phyloP scores from a whole-genome alignment of 495 filamentous ascomycete genomes.

The Lophiostoma macrostomum region DNA sequence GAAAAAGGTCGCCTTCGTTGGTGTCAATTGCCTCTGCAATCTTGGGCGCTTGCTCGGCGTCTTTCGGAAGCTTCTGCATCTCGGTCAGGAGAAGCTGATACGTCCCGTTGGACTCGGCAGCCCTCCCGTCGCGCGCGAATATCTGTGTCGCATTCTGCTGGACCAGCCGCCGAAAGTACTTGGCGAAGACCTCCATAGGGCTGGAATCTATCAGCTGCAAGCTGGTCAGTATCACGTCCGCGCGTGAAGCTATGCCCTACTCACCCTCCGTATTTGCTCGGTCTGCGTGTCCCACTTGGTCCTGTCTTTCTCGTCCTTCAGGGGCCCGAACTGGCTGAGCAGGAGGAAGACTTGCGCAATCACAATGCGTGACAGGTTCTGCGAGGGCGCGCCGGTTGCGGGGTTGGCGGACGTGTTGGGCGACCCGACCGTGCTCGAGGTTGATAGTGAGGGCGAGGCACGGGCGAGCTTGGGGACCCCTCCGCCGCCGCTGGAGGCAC shows the following conservation, averaged over 20 bases:
- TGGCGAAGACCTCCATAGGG: slow-evolving; percentile 95
- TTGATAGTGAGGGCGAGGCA: slow-evolving; percentile 62
- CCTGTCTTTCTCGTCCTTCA: slow-evolving; percentile 81
- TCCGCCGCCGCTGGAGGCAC: slow-evolving; percentile 53
- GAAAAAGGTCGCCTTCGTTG: slow-evolving; percentile 82
- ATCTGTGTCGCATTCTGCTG: slow-evolving; percentile 80
- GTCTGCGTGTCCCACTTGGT: slow-evolving; percentile 91
- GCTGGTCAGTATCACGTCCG: slow-evolving; percentile 7
- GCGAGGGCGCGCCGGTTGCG: slow-evolving; percentile 16
- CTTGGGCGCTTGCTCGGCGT: slow-evolving; percentile 76
- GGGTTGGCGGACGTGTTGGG: slow-evolving; percentile 57
- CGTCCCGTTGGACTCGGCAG: slow-evolving; percentile 69
- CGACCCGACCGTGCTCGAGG: slow-evolving; percentile 57
- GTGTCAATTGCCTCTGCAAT: slow-evolving; percentile 91
- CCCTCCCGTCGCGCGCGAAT: slow-evolving; percentile 70
- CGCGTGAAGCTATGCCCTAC: slow-evolving; percentile 29
- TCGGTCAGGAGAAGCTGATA: slow-evolving; percentile 78
- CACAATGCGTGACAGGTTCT: slow-evolving; percentile 71
- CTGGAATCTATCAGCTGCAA: slow-evolving; percentile 81
- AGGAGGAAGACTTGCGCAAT: slow-evolving; percentile 93
- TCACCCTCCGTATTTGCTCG: slow-evolving; percentile 86
- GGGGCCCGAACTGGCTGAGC: slow-evolving; percentile 67
- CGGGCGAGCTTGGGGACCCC: slow-evolving; percentile 58
- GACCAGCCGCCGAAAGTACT: slow-evolving; percentile 86
- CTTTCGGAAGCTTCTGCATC: slow-evolving; percentile 77